Evolutionary conservation across 306 rosid species (phyloP).

Genomic region (Trichosanthes truncata): DNA sequence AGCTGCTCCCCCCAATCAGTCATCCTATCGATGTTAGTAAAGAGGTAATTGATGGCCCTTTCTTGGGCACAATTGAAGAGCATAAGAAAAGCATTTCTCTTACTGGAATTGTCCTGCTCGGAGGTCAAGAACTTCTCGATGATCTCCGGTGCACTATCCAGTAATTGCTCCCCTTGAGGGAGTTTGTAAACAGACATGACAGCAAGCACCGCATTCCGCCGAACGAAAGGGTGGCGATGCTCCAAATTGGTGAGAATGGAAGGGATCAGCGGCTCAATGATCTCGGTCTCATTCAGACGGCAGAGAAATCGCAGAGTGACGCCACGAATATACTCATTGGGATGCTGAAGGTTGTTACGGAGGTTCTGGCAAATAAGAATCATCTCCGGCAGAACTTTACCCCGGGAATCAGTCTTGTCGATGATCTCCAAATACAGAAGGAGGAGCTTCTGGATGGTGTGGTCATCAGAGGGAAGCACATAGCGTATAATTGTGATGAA

Average conservation of each 20-base stretch:
- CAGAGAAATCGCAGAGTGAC: constrained; percentile 86
- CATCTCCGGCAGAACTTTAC: constrained; percentile 92
- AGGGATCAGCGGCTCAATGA: constrained; percentile 80
- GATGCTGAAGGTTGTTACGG: constrained; percentile 81
- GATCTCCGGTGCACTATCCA: constrained; percentile 77
- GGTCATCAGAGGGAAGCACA: constrained; percentile 91
- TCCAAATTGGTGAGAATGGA: constrained; percentile 75
- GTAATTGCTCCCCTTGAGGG: constrained; percentile 74
- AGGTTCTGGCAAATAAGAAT: constrained; percentile 94
- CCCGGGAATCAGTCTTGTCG: constrained; percentile 77
- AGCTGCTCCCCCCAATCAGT: constrained; percentile 85
- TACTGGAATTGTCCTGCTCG: constrained; percentile 77
- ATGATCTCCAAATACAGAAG: constrained; percentile 90
- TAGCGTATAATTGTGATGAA: constrained; percentile 91
- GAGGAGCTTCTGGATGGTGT: constrained; percentile 90
- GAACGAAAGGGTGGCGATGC: constrained; percentile 82
- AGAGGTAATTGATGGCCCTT: constrained; percentile 62
- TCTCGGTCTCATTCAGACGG: constrained; percentile 79
- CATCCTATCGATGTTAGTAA: constrained; percentile 53
- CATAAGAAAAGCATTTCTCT: constrained; percentile 93
- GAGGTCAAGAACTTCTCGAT: constrained; percentile 57
- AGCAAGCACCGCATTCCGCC: constrained; percentile 76
- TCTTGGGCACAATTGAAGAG: constrained; percentile 83
- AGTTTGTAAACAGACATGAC: constrained; percentile 80
- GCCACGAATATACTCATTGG: constrained; percentile 93